Evolutionary conservation across 164 flowering plant species (phyloP), one percentile per base, ranked within the genome.

Genomic region (Akebia trifoliata): DNA sequence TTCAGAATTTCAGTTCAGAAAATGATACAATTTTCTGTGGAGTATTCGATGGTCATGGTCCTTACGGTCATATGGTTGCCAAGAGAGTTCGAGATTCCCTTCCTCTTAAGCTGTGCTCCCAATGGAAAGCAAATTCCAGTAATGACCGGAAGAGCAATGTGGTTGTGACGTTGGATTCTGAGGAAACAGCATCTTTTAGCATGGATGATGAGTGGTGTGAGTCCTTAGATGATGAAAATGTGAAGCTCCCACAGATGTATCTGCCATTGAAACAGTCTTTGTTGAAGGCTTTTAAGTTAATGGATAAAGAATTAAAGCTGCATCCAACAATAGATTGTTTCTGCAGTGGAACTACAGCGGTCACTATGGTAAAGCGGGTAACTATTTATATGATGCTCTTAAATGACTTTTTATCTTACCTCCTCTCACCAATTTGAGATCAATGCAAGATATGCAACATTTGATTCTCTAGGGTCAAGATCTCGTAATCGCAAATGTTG

Each of bases 41-140:
- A 39, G 85, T 85, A 32, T 87, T 85, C 65, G 96, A 87, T 63
- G 92, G 96, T 54, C 96, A 87, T 63, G 96, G 96, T 64, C 92
- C 92, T n/a, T 80, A 58, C 44, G 96, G 96, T 63, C 92, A 87
- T 60, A 56, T 85, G 82, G 92, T 87, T 67, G 85, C 92, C 21
- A 85, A 75, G 69, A 85, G 73, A 76, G 90, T 87, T 35, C 76
- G 92, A 20, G 92, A 87, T 60, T 67, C 80, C 55, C 90, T 88
- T 74, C 96, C 96, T 24, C 63, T 83, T 22, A 72, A 72, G 57
- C 60, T 87, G 25, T 69, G 73, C 54, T 30, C 80, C 20, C 86
- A 81, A 46, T 88, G 88, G 90, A 69, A 69, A 57, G 69, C 63
- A 58, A 66, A 26, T 57, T 40, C 55, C 2, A 60, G 36, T 50